Base-by-base conservation (phyloP, 768 basidiomycete species). In the Scleroderma citrinum region DNA sequence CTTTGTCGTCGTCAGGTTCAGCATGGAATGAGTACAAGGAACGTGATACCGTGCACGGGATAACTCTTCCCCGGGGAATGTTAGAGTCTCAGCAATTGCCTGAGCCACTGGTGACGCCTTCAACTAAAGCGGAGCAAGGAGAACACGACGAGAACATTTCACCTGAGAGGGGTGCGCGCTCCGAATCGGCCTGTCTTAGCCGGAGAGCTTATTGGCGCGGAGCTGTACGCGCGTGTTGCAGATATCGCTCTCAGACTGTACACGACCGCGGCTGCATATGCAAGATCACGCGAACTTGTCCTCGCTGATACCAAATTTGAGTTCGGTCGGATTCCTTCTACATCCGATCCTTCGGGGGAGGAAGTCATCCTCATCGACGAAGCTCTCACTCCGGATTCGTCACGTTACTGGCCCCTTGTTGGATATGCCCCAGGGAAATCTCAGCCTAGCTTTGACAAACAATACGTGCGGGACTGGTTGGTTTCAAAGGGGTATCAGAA, bases 261-360 rank as follows among this genome's bases (percentile, higher is more conserved):
- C 72, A 74, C 72, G 35, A 75, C 80, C 35, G 94, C 93, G 2
- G 82, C 90, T 0, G 77, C 72, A 23, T 80, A 91, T 59, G 89
- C 92, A 8, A 69, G 73, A 23, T 73, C 77, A 6, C 77, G 82
- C 5, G 94, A 91, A 16, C 74, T 98, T 49, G 96, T 98, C 59
- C 83, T 99, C 38, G 96, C 93, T 20, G 95, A 99, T 67, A 98
- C 94, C 35, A 99, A 99, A 66, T 97, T 98, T 67, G 96, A 98
- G 70, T 99, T 99, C 61, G 96, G n/a, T n/a, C n/a, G n/a, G n/a
- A n/a, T 95, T 5, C 78, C 97, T 42, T 73, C 71, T 3, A 66
- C 71, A 7, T 48, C 59, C 8, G 56, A 56, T 42, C 6, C 14
- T n/a, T 42, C 23, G 29, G 59, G 56, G 63, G 57, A 73, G 66